Conservation (phyloP, 352 stramenopile species). For the Globisporangium echinulatum region DNA sequence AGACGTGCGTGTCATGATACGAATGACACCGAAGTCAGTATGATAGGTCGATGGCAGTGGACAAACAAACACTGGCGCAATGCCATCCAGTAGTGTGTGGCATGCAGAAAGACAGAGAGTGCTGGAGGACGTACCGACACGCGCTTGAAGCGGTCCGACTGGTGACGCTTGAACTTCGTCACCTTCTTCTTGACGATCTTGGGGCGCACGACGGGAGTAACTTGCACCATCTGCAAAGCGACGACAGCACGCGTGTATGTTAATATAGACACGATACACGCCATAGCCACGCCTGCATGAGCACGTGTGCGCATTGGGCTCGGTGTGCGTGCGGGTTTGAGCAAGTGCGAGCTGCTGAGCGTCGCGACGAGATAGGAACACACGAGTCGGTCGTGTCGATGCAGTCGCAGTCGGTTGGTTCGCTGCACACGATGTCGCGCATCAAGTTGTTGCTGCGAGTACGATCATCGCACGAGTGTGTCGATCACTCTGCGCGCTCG, state of each 20-base stretch:
- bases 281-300: background rate
- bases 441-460: no score
- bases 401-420: no score
- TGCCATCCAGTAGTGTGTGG: background rate
- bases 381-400: no score
- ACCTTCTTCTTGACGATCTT: constrained; percentile 99
- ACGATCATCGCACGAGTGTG: no score
- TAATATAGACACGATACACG: no score
- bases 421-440: no score
- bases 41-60: background rate
- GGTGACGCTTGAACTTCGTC: constrained; percentile 99
- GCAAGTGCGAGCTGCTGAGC: no score
- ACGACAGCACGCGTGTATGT: background rate
- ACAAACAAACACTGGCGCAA: background rate
- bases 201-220: constrained; percentile 84
- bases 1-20: background rate
- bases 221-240: constrained; percentile 80
- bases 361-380: no score
- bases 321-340: no score
- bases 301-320: background rate
- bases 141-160: constrained; percentile 98
- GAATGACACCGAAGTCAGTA: background rate
- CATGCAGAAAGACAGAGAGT: background rate
- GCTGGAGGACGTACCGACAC: constrained; percentile 77
- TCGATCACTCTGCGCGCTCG: no score